Evolutionary conservation across 73 alveolate species (phyloP).

Genomic region (Paramecium octaurelia): DNA sequence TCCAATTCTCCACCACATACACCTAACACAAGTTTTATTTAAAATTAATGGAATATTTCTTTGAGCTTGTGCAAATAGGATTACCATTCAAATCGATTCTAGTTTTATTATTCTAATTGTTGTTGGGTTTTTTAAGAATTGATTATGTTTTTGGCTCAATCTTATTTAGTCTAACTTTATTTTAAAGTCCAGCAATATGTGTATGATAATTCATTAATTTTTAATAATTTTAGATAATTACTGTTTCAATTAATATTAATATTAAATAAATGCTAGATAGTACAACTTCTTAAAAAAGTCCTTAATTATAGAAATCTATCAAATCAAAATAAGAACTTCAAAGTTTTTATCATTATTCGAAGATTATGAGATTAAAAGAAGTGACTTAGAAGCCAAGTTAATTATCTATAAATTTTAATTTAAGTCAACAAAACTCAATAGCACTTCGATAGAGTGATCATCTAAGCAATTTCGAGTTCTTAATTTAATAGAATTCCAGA

Average conservation of each 20-base stretch:
- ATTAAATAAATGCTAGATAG: neutral
- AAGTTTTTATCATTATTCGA: constrained; percentile 1
- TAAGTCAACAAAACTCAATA: neutral
- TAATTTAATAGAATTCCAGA: neutral
- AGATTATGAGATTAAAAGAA: neutral
- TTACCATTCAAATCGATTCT: neutral
- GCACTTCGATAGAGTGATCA: neutral
- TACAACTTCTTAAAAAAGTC: neutral
- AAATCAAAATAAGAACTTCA: neutral
- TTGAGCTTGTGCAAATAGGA: neutral
- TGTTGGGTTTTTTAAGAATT: neutral
- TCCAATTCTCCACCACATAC: neutral
- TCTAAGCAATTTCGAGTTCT: neutral
- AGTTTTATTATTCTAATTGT: neutral
- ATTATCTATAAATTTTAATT: neutral
- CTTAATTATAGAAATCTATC: neutral
- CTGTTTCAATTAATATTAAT: neutral
- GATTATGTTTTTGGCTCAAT: neutral
- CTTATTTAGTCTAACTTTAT: neutral
- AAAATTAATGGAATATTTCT: neutral
- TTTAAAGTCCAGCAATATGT: neutral
- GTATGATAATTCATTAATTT: neutral
- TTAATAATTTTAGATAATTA: neutral
- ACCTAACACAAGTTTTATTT: neutral
- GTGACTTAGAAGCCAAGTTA: neutral